Conservation (phyloP, 805 yeast genomes). For the Monosporozyma servazzii region DNA sequence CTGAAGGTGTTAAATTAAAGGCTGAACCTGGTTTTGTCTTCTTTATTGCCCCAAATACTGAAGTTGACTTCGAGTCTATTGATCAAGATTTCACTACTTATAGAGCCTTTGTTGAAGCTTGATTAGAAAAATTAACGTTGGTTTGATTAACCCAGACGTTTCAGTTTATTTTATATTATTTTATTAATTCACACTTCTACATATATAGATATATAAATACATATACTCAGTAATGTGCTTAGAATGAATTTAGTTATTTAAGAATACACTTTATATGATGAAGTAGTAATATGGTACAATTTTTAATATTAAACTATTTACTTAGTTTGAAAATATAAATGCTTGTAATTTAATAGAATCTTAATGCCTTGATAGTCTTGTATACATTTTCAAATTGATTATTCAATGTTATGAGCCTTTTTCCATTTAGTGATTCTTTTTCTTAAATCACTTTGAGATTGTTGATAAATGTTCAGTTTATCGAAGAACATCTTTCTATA, state of each 20-base stretch:
- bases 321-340: background rate
- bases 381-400: slow-evolving; percentile 1
- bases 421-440: slow-evolving; percentile 68
- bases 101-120: slow-evolving; percentile 81
- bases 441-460: slow-evolving; percentile 74
- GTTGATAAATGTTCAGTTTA: slow-evolving; percentile 74
- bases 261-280: background rate
- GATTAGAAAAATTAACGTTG: background rate
- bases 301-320: background rate
- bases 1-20: slow-evolving; percentile 33
- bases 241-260: background rate
- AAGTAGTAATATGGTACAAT: background rate
- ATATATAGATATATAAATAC: background rate
- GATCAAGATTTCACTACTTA: slow-evolving; percentile 62
- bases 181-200: background rate
- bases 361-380: background rate
- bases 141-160: background rate
- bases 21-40: slow-evolving; percentile 70
- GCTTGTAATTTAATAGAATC: background rate
- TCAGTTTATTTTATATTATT: background rate
- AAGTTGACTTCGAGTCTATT: slow-evolving; percentile 47
- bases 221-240: background rate
- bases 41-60: slow-evolving; percentile 73
- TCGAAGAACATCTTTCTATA: slow-evolving; percentile 90
- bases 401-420: slow-evolving; percentile 33